Evolutionary conservation across 148 eudicot species (phyloP), one percentile per base, ranked within the genome.

Genomic region (Hydrangea macrophylla): DNA sequence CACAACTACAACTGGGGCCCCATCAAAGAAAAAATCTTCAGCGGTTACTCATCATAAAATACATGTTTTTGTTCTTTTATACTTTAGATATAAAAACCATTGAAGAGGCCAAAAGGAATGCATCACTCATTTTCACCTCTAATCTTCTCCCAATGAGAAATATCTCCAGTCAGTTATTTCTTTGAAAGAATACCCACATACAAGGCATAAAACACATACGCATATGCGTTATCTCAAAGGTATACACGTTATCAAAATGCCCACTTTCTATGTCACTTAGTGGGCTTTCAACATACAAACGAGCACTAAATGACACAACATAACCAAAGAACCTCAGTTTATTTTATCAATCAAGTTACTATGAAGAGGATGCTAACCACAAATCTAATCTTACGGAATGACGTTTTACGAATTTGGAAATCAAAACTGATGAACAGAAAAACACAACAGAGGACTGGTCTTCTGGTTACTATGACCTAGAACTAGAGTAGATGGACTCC

Each of bases 1-100:
- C 20, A 60, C 9, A 40, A 62, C 66, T 25, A 18, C 50, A 61
- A 61, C 50, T 32, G 53, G n/a, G 50, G 50, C 13, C 50, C 50
- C 53, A 13, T 15, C 35, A 7, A 7, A 5, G n/a, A 6, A 25
- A 27, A 8, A 42, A 3, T 9, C 17, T 8, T 10, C 15, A 11
- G 53, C 5, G 53, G 53, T 20, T 37, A 18, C 42, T 39, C 2
- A n/a, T 25, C 32, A 15, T 62, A 32, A 33, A 45, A 23, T 18
- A 44, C 30, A 64, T 9, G 42, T 42, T 42, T 42, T 12, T 42
- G 2, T 42, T 1, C 50, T 42, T 42, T 12, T 42, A 8, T 42
- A 0, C 50, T 42, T 12, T 42, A 18, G 1, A 15, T 10, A 42
- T 15, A 11, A 42, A 42, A 42, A 42, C 15, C 13, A 12, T 4